phyloP scores from a whole-genome alignment of 2,329 filamentous ascomycete genomes.

The Podosphaera fusca region DNA sequence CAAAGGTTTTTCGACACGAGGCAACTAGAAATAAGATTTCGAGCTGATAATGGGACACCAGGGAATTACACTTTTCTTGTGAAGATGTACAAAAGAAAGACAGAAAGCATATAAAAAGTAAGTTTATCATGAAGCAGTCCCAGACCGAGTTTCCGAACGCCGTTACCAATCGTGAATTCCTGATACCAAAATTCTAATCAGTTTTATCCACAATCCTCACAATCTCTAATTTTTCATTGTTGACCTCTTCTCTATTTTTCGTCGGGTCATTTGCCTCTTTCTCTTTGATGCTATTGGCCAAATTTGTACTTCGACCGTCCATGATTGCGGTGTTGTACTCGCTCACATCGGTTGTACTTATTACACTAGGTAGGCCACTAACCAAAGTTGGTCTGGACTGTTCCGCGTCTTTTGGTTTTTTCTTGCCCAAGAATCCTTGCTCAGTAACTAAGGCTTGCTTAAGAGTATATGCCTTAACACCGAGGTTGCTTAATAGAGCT shows the following conservation, averaged over 20 bases:
- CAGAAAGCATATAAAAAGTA: too few relatives aligned
- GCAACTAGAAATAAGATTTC: too few relatives aligned
- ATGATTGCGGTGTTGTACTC: background rate
- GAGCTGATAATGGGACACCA: too few relatives aligned
- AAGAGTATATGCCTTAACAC: conserved; percentile 1
- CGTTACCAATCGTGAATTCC: too few relatives aligned
- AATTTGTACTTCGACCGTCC: background rate
- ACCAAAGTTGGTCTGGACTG: background rate
- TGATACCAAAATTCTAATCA: too few relatives aligned
- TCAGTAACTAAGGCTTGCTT: background rate
- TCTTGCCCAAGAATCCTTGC: conserved; percentile 1
- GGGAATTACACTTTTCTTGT: too few relatives aligned
- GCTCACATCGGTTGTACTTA: background rate
- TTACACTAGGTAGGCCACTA: background rate
- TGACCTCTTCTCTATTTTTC: background rate
- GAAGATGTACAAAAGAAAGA: too few relatives aligned
- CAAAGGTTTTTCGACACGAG: too few relatives aligned
- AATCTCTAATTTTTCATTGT: background rate
- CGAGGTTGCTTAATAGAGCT: background rate
- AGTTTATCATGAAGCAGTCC: too few relatives aligned
- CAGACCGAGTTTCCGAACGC: too few relatives aligned
- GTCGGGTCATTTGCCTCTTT: background rate
- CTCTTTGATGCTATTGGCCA: background rate
- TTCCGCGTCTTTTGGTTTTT: background rate
- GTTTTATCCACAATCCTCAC: background rate